Percentiles rank a stretch among this genome's conserved stretches.
Conservation (phyloP, 345 rosid genomes). For the Lepidium didymum region DNA sequence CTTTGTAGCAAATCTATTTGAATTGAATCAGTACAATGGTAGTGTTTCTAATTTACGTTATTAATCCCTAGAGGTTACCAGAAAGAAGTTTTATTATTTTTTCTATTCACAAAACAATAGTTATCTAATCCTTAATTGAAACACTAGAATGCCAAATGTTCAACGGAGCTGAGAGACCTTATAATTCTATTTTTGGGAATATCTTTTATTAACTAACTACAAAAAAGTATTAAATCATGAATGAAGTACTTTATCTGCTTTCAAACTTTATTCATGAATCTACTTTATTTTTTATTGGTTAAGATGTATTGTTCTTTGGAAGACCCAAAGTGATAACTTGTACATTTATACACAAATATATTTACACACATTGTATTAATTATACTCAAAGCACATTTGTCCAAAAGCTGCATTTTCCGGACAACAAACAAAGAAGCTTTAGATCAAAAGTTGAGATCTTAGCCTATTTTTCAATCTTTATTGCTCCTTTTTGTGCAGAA, state of each 20-base stretch:
- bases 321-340: neutral
- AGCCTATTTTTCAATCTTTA: neutral
- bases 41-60: neutral
- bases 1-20: neutral
- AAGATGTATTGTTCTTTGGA: neutral
- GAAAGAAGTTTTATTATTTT: neutral
- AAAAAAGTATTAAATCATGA: neutral
- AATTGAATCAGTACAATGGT: neutral
- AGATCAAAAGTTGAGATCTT: slow-evolving; percentile 4
- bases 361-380: too few species aligned
- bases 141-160: too few species aligned
- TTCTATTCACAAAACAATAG: neutral
- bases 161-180: neutral
- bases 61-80: neutral
- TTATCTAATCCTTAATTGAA: neutral
- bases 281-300: neutral
- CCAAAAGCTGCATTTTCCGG: neutral
- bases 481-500: neutral
- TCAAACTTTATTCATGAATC: neutral
- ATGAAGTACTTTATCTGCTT: neutral
- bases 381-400: neutral
- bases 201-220: neutral
- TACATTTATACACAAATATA: neutral
- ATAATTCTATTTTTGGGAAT: neutral
- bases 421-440: neutral